These are phyloP conservation scores for Acanthamoeba lenticulata DNA, from an alignment of 208 protist species.

Conservation along the genomic window DNA sequence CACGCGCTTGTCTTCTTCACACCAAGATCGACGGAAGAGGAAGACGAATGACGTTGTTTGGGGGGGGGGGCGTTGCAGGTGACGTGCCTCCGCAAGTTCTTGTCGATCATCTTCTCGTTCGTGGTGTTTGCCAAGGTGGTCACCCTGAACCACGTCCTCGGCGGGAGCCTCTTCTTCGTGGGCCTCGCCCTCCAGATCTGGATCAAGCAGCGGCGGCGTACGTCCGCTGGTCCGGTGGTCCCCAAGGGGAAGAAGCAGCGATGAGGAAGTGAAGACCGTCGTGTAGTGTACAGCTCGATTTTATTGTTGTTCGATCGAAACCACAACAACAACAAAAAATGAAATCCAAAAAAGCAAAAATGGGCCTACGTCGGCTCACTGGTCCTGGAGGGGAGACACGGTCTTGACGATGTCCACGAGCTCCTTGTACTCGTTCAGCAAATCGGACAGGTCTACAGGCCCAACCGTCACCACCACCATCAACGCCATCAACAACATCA, in stretches of 20 bases:
- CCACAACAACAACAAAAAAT: no score
- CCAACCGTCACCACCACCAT: neutral
- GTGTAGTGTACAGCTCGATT: no score
- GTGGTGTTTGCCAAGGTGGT: neutral
- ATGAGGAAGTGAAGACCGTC: no score
- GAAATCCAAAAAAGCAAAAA: no score
- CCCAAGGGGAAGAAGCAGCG: no score
- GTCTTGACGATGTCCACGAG: neutral
- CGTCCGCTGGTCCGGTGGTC: no score
- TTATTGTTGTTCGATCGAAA: no score
- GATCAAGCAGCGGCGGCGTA: constrained; percentile 14
- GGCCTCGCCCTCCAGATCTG: constrained; percentile 7
- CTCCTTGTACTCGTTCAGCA: constrained; percentile 37
- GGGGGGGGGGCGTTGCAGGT: neutral
- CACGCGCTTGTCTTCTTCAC: neutral
- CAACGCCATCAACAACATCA: neutral
- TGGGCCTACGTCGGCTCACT: no score
- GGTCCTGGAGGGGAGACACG: neutral
- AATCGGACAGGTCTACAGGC: neutral
- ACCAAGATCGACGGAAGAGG: no score
- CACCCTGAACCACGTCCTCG: constrained; percentile 1
- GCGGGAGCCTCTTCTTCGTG: neutral
- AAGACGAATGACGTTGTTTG: neutral
- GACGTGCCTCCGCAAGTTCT: constrained; percentile 32
- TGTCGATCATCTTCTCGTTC: constrained; percentile 35